Conservation (phyloP, 495 filamentous ascomycete species). For the Beverwykella pulmonaria region DNA sequence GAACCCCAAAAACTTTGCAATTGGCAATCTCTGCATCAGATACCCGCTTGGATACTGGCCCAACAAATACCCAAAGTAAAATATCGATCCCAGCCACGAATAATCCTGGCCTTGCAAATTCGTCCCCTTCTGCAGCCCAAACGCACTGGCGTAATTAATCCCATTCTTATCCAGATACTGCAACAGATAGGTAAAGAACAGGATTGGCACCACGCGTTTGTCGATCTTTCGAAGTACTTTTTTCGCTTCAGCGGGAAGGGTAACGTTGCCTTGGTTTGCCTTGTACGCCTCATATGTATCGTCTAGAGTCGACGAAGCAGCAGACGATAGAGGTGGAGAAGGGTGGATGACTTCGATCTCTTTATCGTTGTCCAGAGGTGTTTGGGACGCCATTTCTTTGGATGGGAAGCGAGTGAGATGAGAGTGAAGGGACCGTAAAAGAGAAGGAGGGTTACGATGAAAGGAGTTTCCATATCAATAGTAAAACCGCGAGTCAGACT, state of each 20-base stretch:
- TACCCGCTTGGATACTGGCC: constrained; percentile 58
- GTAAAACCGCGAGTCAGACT: no score
- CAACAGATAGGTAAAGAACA: constrained; percentile 59
- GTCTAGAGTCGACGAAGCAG: constrained; percentile 45
- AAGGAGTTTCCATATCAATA: no score
- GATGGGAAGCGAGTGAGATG: neutral
- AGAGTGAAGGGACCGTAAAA: no score
- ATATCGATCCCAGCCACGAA: constrained; percentile 60
- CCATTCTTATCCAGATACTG: constrained; percentile 65
- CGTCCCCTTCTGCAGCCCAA: constrained; percentile 57
- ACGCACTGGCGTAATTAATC: constrained; percentile 64
- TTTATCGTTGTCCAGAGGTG: constrained; percentile 14
- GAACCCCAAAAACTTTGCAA: constrained; percentile 52
- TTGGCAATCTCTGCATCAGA: constrained; percentile 56
- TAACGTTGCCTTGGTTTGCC: constrained; percentile 31
- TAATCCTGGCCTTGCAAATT: constrained; percentile 59
- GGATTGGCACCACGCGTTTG: constrained; percentile 55
- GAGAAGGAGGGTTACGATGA: neutral
- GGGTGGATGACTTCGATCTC: constrained; percentile 19
- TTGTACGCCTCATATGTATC: constrained; percentile 54
- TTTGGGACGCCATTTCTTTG: neutral
- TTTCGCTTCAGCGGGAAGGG: constrained; percentile 54
- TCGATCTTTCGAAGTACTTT: constrained; percentile 60
- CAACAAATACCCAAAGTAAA: constrained; percentile 60
- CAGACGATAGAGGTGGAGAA: constrained; percentile 25